Evolutionary conservation across 176 grass and related monocot genomes (phyloP).

Genomic region (Bolboschoenus planiculmis): DNA sequence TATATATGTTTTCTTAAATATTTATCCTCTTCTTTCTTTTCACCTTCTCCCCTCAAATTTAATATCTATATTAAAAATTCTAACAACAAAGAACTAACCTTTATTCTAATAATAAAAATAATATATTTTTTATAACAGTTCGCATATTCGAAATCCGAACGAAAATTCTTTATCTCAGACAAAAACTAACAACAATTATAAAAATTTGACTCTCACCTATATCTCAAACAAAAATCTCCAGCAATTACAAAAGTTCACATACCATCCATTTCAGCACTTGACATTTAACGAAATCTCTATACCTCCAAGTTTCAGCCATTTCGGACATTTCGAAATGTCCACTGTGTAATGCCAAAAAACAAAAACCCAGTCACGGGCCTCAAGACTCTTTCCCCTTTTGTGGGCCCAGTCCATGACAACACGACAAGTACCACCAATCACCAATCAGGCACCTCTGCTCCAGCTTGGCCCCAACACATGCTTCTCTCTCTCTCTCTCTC

Average conservation of each 20-base stretch:
- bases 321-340: background rate
- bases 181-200: too few relatives aligned
- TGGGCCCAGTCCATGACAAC: constrained; percentile 8
- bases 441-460: background rate
- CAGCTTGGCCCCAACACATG: background rate
- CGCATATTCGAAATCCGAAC: too few relatives aligned
- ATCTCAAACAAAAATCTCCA: too few relatives aligned
- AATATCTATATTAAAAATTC: background rate
- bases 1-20: background rate
- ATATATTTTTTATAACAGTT: too few relatives aligned
- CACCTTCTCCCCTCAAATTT: background rate
- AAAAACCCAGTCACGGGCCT: constrained; percentile 8
- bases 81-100: too few relatives aligned
- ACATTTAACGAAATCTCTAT: background rate
- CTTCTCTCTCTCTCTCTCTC: too few relatives aligned
- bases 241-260: too few relatives aligned
- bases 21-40: background rate
- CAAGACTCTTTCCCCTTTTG: background rate
- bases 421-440: constrained; percentile 10
- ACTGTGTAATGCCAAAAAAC: constrained; percentile 14
- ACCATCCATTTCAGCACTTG: background rate
- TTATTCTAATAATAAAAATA: too few relatives aligned
- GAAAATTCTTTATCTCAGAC: too few relatives aligned
- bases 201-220: too few relatives aligned
- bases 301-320: background rate